Base-by-base conservation (phyloP, 2,329 filamentous ascomycete species). In the Arthrobotrys conoides region DNA sequence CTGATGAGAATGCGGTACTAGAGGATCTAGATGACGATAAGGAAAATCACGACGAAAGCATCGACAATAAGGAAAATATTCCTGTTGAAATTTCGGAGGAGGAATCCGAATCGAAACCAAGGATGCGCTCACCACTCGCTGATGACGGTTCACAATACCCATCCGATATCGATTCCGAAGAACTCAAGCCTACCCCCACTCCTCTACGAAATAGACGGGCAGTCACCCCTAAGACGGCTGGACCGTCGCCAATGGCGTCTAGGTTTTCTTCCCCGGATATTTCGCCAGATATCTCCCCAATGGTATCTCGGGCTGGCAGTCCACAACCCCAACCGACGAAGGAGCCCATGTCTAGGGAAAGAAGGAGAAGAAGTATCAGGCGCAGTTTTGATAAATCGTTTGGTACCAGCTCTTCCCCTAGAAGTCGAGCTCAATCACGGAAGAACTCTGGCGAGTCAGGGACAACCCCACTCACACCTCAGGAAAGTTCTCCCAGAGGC, bases 61-160 rank as follows among this genome's bases (percentile, higher is more conserved):
- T 71, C 24, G 73, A 77, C 53, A 71, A 77, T 18, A 77, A 79
- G 27, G 68, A 79, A 41, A 79, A 73, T 38, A 79, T 79, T 20
- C 68, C 75, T 0, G 53, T 79, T 18, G 75, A 69, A 8, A 41
- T 72, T n/a, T 72, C 75, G 4, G 70, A 79, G 18, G 68, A 79
- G 10, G 59, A 67, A 12, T 36, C 48, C 5, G 63, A 72, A 27
- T 12, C 61, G 33, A 36, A 36, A 36, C 33, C 33, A 36, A 30
- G 27, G 27, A 30, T 30, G 27, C 27, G 27, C 8, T 30, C 27
- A 30, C 27, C 27, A 30, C 27, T 30, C 8, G 27, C 27, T 30
- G 27, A 30, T 8, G 27, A 8, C 3, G 27, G 27, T 30, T 30
- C 27, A 3, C 27, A 30, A 30, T 30, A 70, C 30, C 73, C 73